Evolutionary conservation across 768 basidiomycete genomes (phyloP).

Genomic region (Cyathus striatus): DNA sequence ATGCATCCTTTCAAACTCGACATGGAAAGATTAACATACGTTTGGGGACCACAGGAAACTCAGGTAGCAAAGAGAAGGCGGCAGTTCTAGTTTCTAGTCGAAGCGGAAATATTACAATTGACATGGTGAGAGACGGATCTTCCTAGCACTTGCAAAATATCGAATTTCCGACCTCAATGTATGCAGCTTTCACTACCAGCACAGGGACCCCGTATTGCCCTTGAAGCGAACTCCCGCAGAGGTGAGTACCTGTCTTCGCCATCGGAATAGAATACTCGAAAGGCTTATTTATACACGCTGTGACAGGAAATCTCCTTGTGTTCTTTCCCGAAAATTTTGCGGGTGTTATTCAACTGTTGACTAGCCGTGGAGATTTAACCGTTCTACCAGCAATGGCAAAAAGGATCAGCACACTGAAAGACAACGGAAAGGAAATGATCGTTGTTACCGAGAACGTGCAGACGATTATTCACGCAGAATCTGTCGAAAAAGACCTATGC

Average conservation of each 20-base stretch:
- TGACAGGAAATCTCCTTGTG: slow-evolving; percentile 28
- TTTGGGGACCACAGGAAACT: slow-evolving; percentile 31
- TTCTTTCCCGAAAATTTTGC: slow-evolving; percentile 30
- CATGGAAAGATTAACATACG: slow-evolving; percentile 32
- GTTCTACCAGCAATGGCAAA: slow-evolving; percentile 27
- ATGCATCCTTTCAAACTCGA: slow-evolving; percentile 38
- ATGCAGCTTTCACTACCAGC: slow-evolving; percentile 24
- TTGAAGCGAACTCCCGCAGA: slow-evolving; percentile 27
- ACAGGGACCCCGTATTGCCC: slow-evolving; percentile 28
- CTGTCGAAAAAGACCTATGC: slow-evolving; percentile 31
- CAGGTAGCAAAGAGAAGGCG: slow-evolving; percentile 22
- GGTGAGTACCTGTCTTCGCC: slow-evolving; percentile 17
- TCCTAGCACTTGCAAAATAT: not conserved
- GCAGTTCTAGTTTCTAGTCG: slow-evolving; percentile 29
- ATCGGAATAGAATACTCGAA: not conserved
- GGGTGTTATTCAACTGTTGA: slow-evolving; percentile 29
- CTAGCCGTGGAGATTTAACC: slow-evolving; percentile 23
- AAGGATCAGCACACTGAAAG: slow-evolving; percentile 25
- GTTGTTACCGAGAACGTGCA: slow-evolving; percentile 27
- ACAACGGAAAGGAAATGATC: slow-evolving; percentile 29
- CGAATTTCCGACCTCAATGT: slow-evolving; percentile 3
- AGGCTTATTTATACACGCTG: too few species aligned
- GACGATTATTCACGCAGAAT: slow-evolving; percentile 8
- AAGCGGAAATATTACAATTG: slow-evolving; percentile 31
- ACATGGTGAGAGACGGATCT: slow-evolving; percentile 24